phyloP scores from a whole-genome alignment of 2,329 filamentous ascomycete genomes.

The Penicillium sp. region DNA sequence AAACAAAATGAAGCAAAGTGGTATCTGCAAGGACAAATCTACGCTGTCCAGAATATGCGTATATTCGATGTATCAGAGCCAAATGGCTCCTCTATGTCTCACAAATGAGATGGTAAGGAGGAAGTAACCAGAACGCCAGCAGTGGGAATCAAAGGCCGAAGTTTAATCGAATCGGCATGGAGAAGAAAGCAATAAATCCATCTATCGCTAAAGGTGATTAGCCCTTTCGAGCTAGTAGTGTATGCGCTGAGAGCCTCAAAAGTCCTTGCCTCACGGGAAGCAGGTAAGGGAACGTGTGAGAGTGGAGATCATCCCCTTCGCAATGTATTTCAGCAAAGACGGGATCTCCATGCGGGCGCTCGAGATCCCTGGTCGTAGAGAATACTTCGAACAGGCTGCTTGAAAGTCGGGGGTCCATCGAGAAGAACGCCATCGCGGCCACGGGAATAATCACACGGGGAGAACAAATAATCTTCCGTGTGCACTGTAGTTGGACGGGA shows the following conservation, averaged over 20 bases:
- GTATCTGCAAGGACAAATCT: background rate
- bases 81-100: slow-evolving; percentile 17
- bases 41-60: slow-evolving; percentile 4
- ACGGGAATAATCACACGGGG: no score
- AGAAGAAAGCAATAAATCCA: background rate
- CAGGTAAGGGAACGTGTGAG: background rate
- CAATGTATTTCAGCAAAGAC: no score
- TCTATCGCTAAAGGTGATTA: slow-evolving; percentile 7
- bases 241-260: slow-evolving; percentile 1
- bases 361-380: no score
- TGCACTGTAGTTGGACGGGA: no score
- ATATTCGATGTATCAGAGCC: slow-evolving; percentile 17
- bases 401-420: no score
- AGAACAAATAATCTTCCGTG: no score
- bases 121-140: slow-evolving; percentile 21
- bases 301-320: no score
- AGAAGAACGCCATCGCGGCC: no score
- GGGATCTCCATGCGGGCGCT: no score
- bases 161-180: background rate
- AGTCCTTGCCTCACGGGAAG: slow-evolving; percentile 4
- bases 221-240: background rate
- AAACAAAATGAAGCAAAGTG: background rate
- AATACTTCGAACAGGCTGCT: no score
- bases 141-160: slow-evolving; percentile 20
- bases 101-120: slow-evolving; percentile 1